Evolutionary conservation across 192 early-diverging fungal species (phyloP).

Genomic region (Podochytrium sp.): DNA sequence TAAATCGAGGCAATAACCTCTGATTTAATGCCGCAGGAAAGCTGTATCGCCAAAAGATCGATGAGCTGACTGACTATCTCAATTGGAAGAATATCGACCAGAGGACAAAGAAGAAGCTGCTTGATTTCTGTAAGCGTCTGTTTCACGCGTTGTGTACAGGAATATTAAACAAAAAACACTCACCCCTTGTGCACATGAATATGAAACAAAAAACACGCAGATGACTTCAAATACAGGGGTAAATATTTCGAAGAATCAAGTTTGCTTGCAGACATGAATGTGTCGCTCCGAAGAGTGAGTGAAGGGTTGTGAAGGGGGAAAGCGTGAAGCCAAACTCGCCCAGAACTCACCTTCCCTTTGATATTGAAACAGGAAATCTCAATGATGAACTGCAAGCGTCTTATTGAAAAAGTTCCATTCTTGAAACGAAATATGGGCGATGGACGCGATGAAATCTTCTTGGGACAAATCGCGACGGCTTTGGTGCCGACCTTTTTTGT

Average conservation of each 20-base stretch:
- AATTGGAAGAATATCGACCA: slow-evolving; percentile 23
- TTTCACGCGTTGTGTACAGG: too few species aligned
- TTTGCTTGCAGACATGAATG: slow-evolving; percentile 34
- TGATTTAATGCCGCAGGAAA: slow-evolving; percentile 10
- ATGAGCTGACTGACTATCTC: slow-evolving; percentile 39
- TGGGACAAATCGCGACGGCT: slow-evolving; percentile 33
- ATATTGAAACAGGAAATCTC: slow-evolving; percentile 31
- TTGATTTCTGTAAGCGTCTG: slow-evolving; percentile 34
- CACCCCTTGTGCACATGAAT: too few species aligned
- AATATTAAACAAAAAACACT: too few species aligned
- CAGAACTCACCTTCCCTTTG: too few species aligned
- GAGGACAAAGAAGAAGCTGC: slow-evolving; percentile 18
- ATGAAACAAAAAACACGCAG: too few species aligned
- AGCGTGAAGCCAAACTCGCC: too few species aligned
- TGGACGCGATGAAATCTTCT: slow-evolving; percentile 35
- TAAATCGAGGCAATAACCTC: too few species aligned
- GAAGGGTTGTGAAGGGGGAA: too few species aligned
- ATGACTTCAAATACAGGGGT: not conserved
- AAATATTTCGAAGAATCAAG: not conserved
- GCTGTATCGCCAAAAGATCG: slow-evolving; percentile 34
- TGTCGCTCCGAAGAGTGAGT: slow-evolving; percentile 20
- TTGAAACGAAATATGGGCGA: slow-evolving; percentile 31
- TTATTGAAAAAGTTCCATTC: slow-evolving; percentile 44
- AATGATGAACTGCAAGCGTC: slow-evolving; percentile 29
- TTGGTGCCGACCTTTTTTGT: slow-evolving; percentile 13